Base-by-base conservation (phyloP, 164 flowering plant species). In the Annona squamosa region DNA sequence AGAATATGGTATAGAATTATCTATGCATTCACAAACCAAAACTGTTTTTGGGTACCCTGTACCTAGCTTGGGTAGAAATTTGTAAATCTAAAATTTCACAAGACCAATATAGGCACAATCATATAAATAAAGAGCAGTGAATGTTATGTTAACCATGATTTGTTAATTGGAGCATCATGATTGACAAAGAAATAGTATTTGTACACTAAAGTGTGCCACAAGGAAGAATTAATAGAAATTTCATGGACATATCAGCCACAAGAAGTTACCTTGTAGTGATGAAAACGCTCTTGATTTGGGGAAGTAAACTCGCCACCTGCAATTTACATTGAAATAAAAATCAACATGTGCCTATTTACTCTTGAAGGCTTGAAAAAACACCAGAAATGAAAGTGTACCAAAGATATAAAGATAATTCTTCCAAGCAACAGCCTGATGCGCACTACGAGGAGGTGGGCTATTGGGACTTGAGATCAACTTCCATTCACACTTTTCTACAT, bases 391-490 rank as follows among this genome's bases (percentile, higher is more conserved):
- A 63, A n/a, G 3, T 70, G 61, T 82, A 95, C 99, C 99, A 85
- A 81, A 91, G 63, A 93, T 86, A 78, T 91, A 95, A 17, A 95
- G 89, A 83, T 87, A 85, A 79, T 95, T 88, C 84, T 95, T 95
- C 99, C 99, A 95, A 52, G 89, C 88, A 84, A 93, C 87, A 1
- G 99, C 90, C 75, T 95, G 99, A 73, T 95, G 99, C 48, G 99
- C 92, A 84, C 99, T 95, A 41, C 99, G 97, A 76, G 99, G 99
- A 19, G 99, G 99, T 13, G 99, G 99, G 81, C 99, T 95, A 63
- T 91, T 95, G 16, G 99, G 99, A 79, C 99, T 95, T 1, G 97
- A 93, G 52, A 95, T 76, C 85, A 87, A 79, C 81, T 93, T 95
- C 99, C 99, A 95, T 72, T 91, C 92, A 63, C 79, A 82, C 84